phyloP scores from a whole-genome alignment of 73 alveolate genomes.

The Symbiodinium pilosum region DNA sequence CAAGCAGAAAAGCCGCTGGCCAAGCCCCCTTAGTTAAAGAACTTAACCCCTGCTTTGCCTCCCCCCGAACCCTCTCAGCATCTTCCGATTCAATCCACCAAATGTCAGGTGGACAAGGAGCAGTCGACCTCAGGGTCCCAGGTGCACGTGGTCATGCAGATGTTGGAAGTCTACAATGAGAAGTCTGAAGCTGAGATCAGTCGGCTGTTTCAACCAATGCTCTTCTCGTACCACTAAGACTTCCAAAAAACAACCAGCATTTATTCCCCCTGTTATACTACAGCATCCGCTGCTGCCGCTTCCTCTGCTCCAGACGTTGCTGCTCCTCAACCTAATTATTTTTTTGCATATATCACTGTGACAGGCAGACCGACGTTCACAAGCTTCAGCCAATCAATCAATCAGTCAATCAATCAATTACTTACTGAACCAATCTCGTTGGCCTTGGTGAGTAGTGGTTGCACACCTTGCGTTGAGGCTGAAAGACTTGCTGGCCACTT shows the following conservation, averaged over 20 bases:
- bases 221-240: too few relatives aligned
- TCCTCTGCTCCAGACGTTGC: neutral
- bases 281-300: neutral
- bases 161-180: slow-evolving; percentile 92
- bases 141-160: slow-evolving; percentile 83
- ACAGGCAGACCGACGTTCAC: too few relatives aligned
- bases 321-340: neutral
- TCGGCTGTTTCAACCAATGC: neutral
- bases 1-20: too few relatives aligned
- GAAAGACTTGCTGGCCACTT: slow-evolving; percentile 34
- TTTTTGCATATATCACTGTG: too few relatives aligned
- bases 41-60: too few relatives aligned
- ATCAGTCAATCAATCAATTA: too few relatives aligned
- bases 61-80: too few relatives aligned
- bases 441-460: too few relatives aligned
- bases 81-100: too few relatives aligned
- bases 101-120: slow-evolving; percentile 3
- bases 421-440: too few relatives aligned
- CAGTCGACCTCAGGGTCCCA: slow-evolving; percentile 34
- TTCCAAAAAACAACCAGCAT: neutral
- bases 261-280: neutral
- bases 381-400: too few relatives aligned
- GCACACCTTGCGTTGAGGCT: slow-evolving; percentile 41
- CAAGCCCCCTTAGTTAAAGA: too few relatives aligned
- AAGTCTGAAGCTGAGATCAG: neutral